phyloP scores from a whole-genome alignment of 208 protist species.

The Leishmania tarentolae region DNA sequence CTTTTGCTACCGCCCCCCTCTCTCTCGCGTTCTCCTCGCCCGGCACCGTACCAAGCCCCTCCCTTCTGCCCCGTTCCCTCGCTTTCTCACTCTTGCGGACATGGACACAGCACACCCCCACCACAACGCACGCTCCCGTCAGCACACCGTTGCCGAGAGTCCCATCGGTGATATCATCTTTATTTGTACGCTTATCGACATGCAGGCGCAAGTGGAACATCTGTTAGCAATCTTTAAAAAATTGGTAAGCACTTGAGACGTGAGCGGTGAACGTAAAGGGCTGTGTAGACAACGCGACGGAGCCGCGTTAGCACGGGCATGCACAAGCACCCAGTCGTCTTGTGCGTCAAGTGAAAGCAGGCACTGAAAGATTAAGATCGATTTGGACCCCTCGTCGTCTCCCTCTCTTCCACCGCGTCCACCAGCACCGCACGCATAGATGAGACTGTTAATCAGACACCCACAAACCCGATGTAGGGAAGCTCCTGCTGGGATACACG shows the following conservation, averaged over 20 bases:
- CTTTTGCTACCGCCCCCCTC: neutral
- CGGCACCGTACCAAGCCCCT: neutral
- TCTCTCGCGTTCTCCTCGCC: neutral
- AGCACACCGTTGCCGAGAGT: neutral
- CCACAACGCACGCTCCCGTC: neutral
- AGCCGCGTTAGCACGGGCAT: neutral
- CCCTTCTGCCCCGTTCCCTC: neutral
- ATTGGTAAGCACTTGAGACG: neutral
- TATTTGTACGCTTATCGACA: neutral
- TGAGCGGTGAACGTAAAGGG: neutral
- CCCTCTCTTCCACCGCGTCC: neutral
- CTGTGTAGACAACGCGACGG: neutral
- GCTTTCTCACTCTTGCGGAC: neutral
- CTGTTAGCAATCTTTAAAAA: neutral
- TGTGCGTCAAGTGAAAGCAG: neutral
- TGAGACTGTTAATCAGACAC: neutral
- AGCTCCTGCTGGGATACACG: neutral
- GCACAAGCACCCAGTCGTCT: neutral
- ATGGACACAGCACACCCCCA: neutral
- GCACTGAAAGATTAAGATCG: neutral
- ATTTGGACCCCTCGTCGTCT: neutral
- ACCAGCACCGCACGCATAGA: neutral
- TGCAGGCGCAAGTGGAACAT: neutral
- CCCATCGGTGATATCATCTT: neutral
- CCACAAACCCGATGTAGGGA: neutral